phyloP scores from a whole-genome alignment of 805 yeast genomes.

The Sugiyamaella americana region DNA sequence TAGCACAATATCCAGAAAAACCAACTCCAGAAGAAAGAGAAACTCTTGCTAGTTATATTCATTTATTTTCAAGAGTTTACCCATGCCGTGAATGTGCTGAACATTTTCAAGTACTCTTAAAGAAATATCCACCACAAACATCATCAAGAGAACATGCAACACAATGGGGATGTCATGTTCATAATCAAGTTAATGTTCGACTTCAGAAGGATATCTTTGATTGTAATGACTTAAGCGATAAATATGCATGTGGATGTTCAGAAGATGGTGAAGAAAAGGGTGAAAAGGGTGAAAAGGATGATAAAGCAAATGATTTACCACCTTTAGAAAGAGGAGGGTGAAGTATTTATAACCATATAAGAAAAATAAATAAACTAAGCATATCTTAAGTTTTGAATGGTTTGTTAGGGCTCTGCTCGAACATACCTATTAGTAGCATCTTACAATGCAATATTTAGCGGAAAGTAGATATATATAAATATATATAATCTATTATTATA shows the following conservation, averaged over 20 bases:
- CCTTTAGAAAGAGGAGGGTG: conserved; percentile 8
- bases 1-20: conserved; percentile 84
- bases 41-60: conserved; percentile 58
- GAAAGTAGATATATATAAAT: no score
- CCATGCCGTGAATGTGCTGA: conserved; percentile 92
- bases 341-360: no score
- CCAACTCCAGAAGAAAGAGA: conserved; percentile 61
- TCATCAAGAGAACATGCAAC: conserved; percentile 74
- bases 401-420: no score
- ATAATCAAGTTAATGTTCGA: conserved; percentile 75
- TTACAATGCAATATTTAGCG: no score
- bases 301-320: conserved; percentile 1
- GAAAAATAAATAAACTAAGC: no score
- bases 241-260: conserved; percentile 96
- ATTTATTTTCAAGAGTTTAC: conserved; percentile 81
- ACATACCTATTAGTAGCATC: no score
- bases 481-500: no score
- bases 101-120: conserved; percentile 69
- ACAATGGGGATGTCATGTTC: conserved; percentile 93
- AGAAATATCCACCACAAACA: conserved; percentile 78
- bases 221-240: conserved; percentile 77
- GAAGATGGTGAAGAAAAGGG: conserved; percentile 42
- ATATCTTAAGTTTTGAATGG: no score
- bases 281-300: conserved; percentile 11
- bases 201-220: conserved; percentile 70